Evolutionary conservation across 148 eudicot genomes (phyloP).

Genomic region (Rhododendron griersonianum): DNA sequence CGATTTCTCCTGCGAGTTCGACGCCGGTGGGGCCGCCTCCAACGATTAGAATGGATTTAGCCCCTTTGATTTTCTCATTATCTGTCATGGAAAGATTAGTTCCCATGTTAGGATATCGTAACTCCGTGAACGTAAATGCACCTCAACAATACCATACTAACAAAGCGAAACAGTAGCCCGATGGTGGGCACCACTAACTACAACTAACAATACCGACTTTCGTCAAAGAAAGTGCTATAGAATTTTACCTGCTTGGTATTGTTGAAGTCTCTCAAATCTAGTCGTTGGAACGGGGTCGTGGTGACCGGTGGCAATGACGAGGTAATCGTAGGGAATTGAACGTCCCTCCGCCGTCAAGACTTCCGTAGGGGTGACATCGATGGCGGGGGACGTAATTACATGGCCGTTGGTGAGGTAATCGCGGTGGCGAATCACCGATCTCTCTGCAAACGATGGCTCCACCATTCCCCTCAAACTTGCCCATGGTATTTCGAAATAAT

Average conservation of each 20-base stretch:
- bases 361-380: conserved; percentile 29
- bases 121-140: neutral
- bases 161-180: neutral
- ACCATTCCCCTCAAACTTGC: conserved; percentile 53
- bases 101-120: neutral
- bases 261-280: conserved; percentile 37
- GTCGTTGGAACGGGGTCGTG: conserved; percentile 27
- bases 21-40: conserved; percentile 72
- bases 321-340: conserved; percentile 44
- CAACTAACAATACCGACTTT: neutral
- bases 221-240: neutral
- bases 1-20: conserved; percentile 62
- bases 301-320: conserved; percentile 67
- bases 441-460: conserved; percentile 59
- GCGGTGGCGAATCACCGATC: conserved; percentile 44
- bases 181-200: neutral
- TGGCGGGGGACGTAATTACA: conserved; percentile 34
- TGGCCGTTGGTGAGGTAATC: conserved; percentile 48
- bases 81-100: conserved; percentile 31
- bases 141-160: neutral
- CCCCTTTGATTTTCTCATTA: conserved; percentile 36
- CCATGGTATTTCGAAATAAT: conserved; percentile 59
- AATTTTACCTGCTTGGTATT: conserved; percentile 42
- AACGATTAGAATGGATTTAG: conserved; percentile 42
- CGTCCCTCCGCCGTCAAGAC: conserved; percentile 47